A percentile compares a stretch with the other conserved stretches of the same genome.
Evolutionary conservation across 2,329 filamentous ascomycete genomes (phyloP).

Genomic region (Aspergillus novoparasiticus): DNA sequence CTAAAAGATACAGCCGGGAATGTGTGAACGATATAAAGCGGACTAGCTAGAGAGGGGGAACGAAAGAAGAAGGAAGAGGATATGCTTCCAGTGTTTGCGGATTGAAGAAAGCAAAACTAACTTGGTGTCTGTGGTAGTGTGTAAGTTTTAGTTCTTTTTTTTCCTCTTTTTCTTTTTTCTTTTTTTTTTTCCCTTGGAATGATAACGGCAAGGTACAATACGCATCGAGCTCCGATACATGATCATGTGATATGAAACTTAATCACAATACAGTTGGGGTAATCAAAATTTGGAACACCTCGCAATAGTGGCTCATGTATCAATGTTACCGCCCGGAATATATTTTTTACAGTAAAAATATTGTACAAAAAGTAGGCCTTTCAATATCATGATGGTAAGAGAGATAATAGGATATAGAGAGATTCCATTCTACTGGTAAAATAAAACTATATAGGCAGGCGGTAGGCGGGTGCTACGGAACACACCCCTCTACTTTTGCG

Average conservation of each 20-base stretch:
- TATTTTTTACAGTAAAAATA: too few species aligned
- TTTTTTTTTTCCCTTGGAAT: background rate
- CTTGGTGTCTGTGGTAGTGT: background rate
- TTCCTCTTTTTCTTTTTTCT: background rate
- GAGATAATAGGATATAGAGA: too few species aligned
- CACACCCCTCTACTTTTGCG: too few species aligned
- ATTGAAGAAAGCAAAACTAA: background rate
- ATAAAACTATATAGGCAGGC: too few species aligned
- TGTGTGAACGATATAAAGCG: background rate
- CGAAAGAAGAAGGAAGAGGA: background rate
- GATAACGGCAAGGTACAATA: background rate
- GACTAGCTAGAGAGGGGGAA: background rate
- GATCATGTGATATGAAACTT: background rate
- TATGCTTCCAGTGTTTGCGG: background rate
- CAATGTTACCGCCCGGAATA: too few species aligned
- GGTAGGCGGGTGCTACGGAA: too few species aligned
- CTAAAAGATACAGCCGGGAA: background rate
- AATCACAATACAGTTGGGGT: too few species aligned
- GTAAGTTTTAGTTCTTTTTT: background rate
- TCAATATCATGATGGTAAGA: too few species aligned
- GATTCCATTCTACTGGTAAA: too few species aligned
- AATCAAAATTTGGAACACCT: too few species aligned
- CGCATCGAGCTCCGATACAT: background rate
- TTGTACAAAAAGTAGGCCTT: too few species aligned
- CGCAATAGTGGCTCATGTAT: too few species aligned